A percentile compares a stretch with the other conserved stretches of the same genome.
phyloP scores from a whole-genome alignment of 176 grass and related monocot species.

The Oryza australiensis region DNA sequence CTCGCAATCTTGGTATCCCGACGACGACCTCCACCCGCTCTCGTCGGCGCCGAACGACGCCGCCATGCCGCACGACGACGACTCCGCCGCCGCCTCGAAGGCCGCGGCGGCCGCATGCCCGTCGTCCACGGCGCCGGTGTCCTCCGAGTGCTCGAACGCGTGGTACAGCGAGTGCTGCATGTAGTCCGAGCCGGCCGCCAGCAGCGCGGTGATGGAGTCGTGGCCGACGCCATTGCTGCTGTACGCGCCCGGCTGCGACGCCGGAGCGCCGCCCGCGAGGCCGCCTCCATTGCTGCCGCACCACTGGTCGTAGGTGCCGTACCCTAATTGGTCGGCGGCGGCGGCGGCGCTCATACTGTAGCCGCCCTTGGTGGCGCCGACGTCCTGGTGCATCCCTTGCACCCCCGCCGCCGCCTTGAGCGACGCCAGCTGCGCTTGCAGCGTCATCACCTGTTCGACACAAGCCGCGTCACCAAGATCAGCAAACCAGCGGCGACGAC shows the following conservation, averaged over 20 bases:
- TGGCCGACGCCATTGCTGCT: slow-evolving; percentile 35
- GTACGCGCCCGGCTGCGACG: slow-evolving; percentile 36
- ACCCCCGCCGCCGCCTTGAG: slow-evolving; percentile 70
- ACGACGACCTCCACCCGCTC: slow-evolving; percentile 57
- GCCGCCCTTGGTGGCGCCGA: slow-evolving; percentile 36
- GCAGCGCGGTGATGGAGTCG: slow-evolving; percentile 49
- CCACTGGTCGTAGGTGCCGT: slow-evolving; percentile 33
- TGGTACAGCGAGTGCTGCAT: slow-evolving; percentile 54
- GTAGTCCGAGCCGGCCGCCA: slow-evolving; percentile 25
- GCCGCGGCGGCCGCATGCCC: neutral
- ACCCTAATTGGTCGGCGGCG: slow-evolving; percentile 32
- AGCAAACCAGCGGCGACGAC: neutral
- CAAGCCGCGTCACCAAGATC: neutral
- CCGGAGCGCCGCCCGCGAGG: neutral
- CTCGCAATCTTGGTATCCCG: slow-evolving; percentile 74
- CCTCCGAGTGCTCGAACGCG: slow-evolving; percentile 16
- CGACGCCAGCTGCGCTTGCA: slow-evolving; percentile 83
- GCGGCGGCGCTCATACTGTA: neutral
- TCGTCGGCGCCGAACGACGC: slow-evolving; percentile 37
- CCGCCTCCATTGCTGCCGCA: slow-evolving; percentile 18
- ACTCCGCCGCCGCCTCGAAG: slow-evolving; percentile 42
- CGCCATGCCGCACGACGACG: slow-evolving; percentile 21
- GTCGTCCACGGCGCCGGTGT: slow-evolving; percentile 1
- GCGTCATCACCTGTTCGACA: slow-evolving; percentile 69
- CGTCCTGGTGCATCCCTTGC: slow-evolving; percentile 37